phyloP scores from a whole-genome alignment of 2,329 filamentous ascomycete species.

The Nemania sp. region DNA sequence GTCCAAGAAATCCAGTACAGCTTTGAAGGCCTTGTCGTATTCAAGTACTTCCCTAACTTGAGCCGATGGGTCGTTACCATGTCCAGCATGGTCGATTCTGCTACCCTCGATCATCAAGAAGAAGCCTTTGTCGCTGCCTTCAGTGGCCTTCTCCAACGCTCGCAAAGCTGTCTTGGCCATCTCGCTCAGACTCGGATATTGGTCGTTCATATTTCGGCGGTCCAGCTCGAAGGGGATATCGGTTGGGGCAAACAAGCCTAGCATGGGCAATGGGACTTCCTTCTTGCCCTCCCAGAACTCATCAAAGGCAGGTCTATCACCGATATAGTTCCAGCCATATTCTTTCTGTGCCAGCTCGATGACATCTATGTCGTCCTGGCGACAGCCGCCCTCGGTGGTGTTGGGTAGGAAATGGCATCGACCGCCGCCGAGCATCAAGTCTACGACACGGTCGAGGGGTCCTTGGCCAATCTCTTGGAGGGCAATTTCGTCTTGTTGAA shows the following conservation, averaged over 20 bases:
- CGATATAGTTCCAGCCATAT: conserved; percentile 82
- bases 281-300: conserved; percentile 73
- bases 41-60: conserved; percentile 94
- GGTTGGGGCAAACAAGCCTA: conserved; percentile 84
- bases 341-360: conserved; percentile 78
- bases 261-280: conserved; percentile 77
- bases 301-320: conserved; percentile 80
- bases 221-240: conserved; percentile 97
- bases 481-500: conserved; percentile 90
- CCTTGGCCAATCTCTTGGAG: conserved; percentile 92
- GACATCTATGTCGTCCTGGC: conserved; percentile 81
- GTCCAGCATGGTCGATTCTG: conserved; percentile 94
- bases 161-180: conserved; percentile 88
- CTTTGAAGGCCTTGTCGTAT: conserved; percentile 87
- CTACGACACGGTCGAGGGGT: conserved; percentile 86
- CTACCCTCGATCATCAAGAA: conserved; percentile 99
- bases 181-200: conserved; percentile 90
- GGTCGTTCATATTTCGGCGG: conserved; percentile 78
- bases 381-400: conserved; percentile 81
- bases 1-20: conserved; percentile 86
- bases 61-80: conserved; percentile 84
- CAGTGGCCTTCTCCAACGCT: conserved; percentile 83
- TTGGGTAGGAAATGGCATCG: conserved; percentile 94
- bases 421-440: conserved; percentile 92
- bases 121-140: conserved; percentile 89